A percentile compares a stretch with the other conserved stretches of the same genome.
phyloP scores from a whole-genome alignment of 768 basidiomycete genomes.

The Phlebiopsis flavidoalba region DNA sequence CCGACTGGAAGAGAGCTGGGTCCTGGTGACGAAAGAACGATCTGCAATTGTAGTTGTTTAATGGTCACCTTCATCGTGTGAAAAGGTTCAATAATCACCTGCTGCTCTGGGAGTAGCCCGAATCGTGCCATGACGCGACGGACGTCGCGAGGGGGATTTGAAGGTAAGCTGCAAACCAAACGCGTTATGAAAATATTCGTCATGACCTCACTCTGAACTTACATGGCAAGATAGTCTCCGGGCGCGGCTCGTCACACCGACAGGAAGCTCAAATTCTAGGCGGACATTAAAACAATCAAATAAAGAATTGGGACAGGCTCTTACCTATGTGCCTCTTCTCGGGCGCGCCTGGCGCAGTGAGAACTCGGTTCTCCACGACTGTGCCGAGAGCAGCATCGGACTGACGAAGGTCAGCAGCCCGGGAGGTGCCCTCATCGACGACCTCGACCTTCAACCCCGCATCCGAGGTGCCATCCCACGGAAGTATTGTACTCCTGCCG shows the following conservation, averaged over 20 bases:
- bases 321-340: slow-evolving; percentile 40
- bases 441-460: slow-evolving; percentile 24
- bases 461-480: slow-evolving; percentile 8
- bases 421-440: slow-evolving; percentile 27
- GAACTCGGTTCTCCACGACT: slow-evolving; percentile 33
- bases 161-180: slow-evolving; percentile 28
- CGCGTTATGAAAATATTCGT: not conserved
- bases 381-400: slow-evolving; percentile 32
- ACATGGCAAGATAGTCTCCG: slow-evolving; percentile 46
- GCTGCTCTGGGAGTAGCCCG: slow-evolving; percentile 32
- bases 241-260: slow-evolving; percentile 32
- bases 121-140: slow-evolving; percentile 34
- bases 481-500: slow-evolving; percentile 29
- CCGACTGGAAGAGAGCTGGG: slow-evolving; percentile 37
- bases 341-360: slow-evolving; percentile 34
- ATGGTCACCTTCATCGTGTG: not conserved
- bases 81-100: slow-evolving; percentile 20
- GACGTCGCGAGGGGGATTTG: slow-evolving; percentile 35
- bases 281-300: not conserved
- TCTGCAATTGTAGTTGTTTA: too few relatives aligned
- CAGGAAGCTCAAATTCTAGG: slow-evolving; percentile 36
- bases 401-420: slow-evolving; percentile 33
- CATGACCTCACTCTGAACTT: slow-evolving; percentile 8
- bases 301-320: not conserved
- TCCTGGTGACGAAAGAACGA: slow-evolving; percentile 31